These are phyloP conservation scores for Prunus kanzakura DNA, from an alignment of 306 rosid genomes.

Conservation along the genomic window DNA sequence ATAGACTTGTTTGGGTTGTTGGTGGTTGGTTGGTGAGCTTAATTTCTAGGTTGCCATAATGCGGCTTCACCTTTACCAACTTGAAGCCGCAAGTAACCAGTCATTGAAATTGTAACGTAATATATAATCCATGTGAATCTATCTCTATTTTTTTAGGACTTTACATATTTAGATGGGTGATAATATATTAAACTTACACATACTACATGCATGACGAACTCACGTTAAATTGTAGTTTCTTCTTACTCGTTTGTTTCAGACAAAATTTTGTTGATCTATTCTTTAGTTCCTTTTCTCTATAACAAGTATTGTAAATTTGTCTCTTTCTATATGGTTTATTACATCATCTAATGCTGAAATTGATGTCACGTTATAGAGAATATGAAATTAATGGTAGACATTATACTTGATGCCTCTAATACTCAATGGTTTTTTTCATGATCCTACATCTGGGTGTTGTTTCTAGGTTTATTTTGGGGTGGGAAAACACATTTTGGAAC, in stretches of 20 bases:
- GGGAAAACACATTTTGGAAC: no score
- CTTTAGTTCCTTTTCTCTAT: neutral
- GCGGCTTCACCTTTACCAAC: neutral
- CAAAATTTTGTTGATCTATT: neutral
- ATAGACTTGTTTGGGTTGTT: neutral
- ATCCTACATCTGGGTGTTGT: no score
- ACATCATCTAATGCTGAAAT: constrained; percentile 6
- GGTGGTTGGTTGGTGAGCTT: neutral
- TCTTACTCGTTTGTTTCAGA: neutral
- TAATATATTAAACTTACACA: no score
- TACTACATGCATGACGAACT: rapidly evolving
- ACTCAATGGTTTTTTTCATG: no score
- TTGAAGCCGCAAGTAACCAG: no score
- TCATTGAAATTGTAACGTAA: no score
- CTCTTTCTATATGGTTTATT: constrained; percentile 6
- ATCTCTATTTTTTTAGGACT: no score
- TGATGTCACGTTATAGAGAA: constrained; percentile 69
- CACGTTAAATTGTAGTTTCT: neutral
- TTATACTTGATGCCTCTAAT: constrained; percentile 64
- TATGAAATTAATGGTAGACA: constrained; percentile 93
- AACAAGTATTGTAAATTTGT: neutral
- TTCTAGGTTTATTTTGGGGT: no score
- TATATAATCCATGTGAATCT: no score
- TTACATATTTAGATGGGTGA: no score
- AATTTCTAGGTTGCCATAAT: neutral